phyloP scores from a whole-genome alignment of 495 filamentous ascomycete genomes.

The Annulohypoxylon bovei region DNA sequence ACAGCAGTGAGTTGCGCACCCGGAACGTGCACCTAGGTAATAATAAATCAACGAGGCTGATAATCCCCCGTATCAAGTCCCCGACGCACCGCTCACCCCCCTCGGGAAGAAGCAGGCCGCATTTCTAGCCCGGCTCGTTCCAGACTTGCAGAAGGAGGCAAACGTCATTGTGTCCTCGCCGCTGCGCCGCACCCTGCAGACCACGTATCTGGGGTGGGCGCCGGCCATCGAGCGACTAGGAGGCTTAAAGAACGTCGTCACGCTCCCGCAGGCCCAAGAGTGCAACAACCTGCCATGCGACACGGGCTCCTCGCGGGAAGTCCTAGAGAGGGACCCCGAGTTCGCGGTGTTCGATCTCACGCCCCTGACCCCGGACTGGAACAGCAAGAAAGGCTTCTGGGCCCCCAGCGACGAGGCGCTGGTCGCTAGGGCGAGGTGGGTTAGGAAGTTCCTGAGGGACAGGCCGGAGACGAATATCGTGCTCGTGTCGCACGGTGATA shows the following conservation, averaged over 20 bases:
- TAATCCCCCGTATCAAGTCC: slow-evolving; percentile 15
- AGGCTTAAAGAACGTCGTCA: slow-evolving; percentile 24
- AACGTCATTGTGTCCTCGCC: slow-evolving; percentile 36
- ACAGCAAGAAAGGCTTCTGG: slow-evolving; percentile 36
- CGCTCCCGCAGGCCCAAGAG: slow-evolving; percentile 46
- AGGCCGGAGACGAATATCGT: slow-evolving; percentile 66
- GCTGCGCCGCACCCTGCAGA: slow-evolving; percentile 37
- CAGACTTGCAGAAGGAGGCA: slow-evolving; percentile 21
- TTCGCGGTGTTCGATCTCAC: slow-evolving; percentile 34
- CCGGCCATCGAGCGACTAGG: slow-evolving; percentile 34
- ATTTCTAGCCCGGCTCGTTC: slow-evolving; percentile 20
- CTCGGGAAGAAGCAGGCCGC: slow-evolving; percentile 37
- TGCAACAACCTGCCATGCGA: slow-evolving; percentile 53
- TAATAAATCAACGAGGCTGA: background rate
- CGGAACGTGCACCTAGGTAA: background rate
- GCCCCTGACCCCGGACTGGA: slow-evolving; percentile 40
- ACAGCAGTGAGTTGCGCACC: slow-evolving; percentile 38
- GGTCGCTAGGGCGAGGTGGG: slow-evolving; percentile 18
- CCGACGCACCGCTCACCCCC: slow-evolving; percentile 36
- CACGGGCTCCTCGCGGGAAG: slow-evolving; percentile 43
- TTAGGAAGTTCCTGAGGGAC: slow-evolving; percentile 47
- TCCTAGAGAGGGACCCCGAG: slow-evolving; percentile 38
- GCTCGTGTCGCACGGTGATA: slow-evolving; percentile 66
- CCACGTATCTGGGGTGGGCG: slow-evolving; percentile 31
- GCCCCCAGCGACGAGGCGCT: slow-evolving; percentile 25